Conservation (phyloP, 2,329 filamentous ascomycete species). For the Colletotrichum acutatum region DNA sequence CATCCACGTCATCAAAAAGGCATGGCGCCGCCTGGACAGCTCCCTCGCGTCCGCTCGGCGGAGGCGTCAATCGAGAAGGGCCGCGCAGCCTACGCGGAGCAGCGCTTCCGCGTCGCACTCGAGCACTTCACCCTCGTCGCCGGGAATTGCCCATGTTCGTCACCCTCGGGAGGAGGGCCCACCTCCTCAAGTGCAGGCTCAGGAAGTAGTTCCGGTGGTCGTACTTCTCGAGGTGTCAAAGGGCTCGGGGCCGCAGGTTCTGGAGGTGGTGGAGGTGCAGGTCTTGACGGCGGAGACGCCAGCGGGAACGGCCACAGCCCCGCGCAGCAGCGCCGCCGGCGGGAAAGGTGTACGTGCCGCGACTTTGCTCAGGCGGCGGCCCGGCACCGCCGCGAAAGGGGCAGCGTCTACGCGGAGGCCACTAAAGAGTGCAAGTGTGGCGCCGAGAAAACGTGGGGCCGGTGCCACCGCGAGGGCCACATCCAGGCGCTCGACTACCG, state of each 20-base stretch:
- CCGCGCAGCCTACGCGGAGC: conserved; percentile 45
- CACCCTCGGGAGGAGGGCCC: not conserved
- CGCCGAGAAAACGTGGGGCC: conserved; percentile 50
- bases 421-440: conserved; percentile 52
- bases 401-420: conserved; percentile 54
- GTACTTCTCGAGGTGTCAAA: not conserved
- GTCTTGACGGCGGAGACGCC: not conserved
- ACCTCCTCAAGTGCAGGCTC: not conserved
- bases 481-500: conserved; percentile 54
- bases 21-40: conserved; percentile 18
- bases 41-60: conserved; percentile 34
- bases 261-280: conserved; percentile 36
- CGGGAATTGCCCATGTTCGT: conserved; percentile 30
- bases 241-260: conserved; percentile 32
- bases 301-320: not conserved
- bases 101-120: conserved; percentile 48
- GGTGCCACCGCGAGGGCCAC: conserved; percentile 51
- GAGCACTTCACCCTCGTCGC: conserved; percentile 47
- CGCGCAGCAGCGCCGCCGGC: conserved; percentile 42
- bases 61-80: conserved; percentile 47
- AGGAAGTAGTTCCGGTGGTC: not conserved
- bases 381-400: conserved; percentile 43
- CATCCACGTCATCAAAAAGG: not conserved
- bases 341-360: conserved; percentile 53
- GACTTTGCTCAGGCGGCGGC: conserved; percentile 44